Base-by-base conservation (phyloP, 495 filamentous ascomycete species). In the Xeromyces bisporus region DNA sequence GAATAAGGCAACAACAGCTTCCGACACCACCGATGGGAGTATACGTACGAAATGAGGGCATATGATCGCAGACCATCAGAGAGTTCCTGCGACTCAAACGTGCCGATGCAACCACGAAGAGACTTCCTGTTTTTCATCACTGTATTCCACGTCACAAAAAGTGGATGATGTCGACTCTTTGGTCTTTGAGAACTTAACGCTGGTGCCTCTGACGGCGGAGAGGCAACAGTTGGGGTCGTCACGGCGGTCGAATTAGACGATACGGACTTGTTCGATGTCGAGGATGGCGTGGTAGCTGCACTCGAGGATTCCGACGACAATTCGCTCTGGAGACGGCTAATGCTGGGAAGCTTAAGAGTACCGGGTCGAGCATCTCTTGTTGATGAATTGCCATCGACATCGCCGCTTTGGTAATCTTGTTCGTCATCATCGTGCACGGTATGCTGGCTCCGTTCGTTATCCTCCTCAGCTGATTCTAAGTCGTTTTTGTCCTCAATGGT, bases 121-220 rank as follows among this genome's bases (percentile, higher is more conserved):
- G 66, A 71, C 40, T 72, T 75, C 33, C 65, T 50, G 10, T 67
- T 70, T 35, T 66, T 65, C 15, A 61, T 60, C 3, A 80, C 31
- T 1, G 69, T 80, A 51, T 93, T 92, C 89, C 91, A 97, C 0
- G 89, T 96, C 9, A 97, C 80, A 50, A 97, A 97, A 9, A 97
- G 63, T 3, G 89, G 89, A 35, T 60, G 54, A 24, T 39, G 41
- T 26, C 44, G 47, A 24, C 53, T 37, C 43, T 48, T 44, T 33
- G 42, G 29, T 20, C 36, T 43, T 26, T 32, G 34, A 29, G 36
- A 38, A 21, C 27, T 29, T 11, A 36, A 36, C 13, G 33, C 28
- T 12, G 33, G 16, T 1, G 32, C 35, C 18, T 43, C 47, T 2
- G 41, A 57, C 33, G 0, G 34, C 18, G 14, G 32, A 17, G 26